Percentiles rank a stretch among this genome's conserved stretches.
phyloP scores from a whole-genome alignment of 139 green algal genomes.

The Chlamydomonas sphaeroides region DNA sequence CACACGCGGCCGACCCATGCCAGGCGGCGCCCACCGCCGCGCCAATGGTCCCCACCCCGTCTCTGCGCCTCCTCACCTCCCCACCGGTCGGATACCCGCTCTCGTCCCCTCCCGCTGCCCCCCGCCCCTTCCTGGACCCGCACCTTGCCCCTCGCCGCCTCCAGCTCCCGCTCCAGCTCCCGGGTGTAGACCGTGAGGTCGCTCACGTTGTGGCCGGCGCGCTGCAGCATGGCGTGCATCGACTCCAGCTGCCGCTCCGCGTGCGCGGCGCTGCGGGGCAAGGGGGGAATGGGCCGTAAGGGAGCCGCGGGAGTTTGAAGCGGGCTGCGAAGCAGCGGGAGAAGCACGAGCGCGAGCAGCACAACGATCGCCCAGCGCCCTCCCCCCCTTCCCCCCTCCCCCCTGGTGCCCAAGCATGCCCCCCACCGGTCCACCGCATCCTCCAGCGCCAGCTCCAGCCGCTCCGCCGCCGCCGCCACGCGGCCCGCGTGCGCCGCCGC shows the following conservation, averaged over 20 bases:
- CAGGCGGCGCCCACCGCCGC: no score
- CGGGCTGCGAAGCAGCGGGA: no score
- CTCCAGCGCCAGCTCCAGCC: conserved; percentile 33
- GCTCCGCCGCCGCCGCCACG: conserved; percentile 19
- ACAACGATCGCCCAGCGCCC: not conserved
- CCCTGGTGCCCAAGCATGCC: no score
- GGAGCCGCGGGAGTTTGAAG: no score
- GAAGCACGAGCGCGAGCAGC: no score
- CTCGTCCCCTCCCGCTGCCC: not conserved
- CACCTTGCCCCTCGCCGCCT: not conserved
- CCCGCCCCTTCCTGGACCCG: not conserved
- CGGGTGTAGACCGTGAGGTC: conserved; percentile 7
- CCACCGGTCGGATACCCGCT: not conserved
- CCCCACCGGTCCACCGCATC: conserved; percentile 35
- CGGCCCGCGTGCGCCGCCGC: conserved; percentile 2
- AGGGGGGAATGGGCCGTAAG: not conserved
- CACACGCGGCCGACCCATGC: no score
- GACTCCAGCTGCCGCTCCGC: conserved; percentile 17
- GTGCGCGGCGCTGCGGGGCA: not conserved
- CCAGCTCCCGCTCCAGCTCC: conserved; percentile 37
- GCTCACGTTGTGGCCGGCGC: not conserved
- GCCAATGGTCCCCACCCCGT: not conserved
- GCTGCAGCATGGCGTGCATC: conserved; percentile 1
- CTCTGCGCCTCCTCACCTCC: not conserved
- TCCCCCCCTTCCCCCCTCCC: not conserved